These are phyloP conservation scores for Cladophialophora psammophila DNA, from an alignment of 2,329 filamentous ascomycete species.

Conservation along the genomic window DNA sequence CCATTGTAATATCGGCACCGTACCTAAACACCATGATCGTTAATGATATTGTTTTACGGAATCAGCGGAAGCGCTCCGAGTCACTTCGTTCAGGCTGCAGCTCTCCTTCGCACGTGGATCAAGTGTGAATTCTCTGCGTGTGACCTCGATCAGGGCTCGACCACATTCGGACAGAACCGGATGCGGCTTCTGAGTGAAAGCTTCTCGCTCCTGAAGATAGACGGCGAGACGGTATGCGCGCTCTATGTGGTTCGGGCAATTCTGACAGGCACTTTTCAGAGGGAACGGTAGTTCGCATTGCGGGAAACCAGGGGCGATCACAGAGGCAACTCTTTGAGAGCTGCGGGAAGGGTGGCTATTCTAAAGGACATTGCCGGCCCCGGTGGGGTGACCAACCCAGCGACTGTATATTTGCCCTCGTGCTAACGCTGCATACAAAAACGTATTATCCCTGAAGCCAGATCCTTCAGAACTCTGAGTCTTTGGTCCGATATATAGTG, in stretches of 20 bases:
- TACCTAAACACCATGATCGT: neutral
- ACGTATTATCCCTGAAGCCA: too few species aligned
- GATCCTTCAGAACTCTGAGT: too few species aligned
- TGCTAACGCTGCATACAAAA: too few species aligned
- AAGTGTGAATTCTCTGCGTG: neutral
- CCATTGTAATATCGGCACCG: neutral
- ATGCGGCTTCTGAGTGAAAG: conserved; percentile 8
- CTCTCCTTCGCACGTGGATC: neutral
- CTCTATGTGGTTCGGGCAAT: too few species aligned
- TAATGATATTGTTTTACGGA: neutral
- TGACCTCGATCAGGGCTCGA: conserved; percentile 10
- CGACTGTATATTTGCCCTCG: too few species aligned
- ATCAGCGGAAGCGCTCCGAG: neutral
- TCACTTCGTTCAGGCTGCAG: neutral
- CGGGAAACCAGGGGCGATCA: conserved; percentile 11
- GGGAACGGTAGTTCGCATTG: conserved; percentile 8
- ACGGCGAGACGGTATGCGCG: conserved; percentile 10
- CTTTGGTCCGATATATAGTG: too few species aligned
- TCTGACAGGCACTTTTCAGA: conserved; percentile 7
- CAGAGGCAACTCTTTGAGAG: conserved; percentile 8
- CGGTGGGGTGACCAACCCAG: neutral
- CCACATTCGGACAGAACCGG: conserved; percentile 14
- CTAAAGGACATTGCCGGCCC: conserved; percentile 9
- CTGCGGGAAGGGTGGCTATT: conserved; percentile 12
- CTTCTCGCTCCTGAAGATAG: conserved; percentile 18